These are phyloP conservation scores for Aquanectria penicillioides DNA, from an alignment of 2,329 filamentous ascomycete genomes.

Conservation along the genomic window DNA sequence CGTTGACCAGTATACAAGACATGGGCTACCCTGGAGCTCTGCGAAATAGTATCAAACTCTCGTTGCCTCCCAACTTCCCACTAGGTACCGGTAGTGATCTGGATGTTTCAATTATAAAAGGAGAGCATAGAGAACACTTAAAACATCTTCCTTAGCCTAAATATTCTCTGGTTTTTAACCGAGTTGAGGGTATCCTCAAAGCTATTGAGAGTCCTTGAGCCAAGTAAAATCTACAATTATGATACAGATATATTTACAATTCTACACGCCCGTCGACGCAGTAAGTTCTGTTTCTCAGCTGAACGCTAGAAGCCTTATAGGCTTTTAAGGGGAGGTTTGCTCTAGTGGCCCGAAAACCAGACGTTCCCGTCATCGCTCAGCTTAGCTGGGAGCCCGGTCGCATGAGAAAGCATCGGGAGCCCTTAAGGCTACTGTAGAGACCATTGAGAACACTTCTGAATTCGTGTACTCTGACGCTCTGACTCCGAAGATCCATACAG, in stretches of 20 bases:
- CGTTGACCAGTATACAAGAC: no score
- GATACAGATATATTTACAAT: conserved; percentile 30
- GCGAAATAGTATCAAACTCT: no score
- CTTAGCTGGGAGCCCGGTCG: conserved; percentile 87
- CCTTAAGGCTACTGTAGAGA: conserved; percentile 82
- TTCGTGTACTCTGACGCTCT: conserved; percentile 72
- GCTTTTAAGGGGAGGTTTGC: background rate
- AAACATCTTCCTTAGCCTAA: background rate
- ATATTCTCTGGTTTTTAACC: background rate
- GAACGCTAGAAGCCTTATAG: background rate
- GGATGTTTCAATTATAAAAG: conserved; percentile 13
- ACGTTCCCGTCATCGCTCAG: conserved; percentile 80
- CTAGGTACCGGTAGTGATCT: conserved; percentile 14
- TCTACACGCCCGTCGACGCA: conserved; percentile 39
- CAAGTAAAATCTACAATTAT: conserved; percentile 1
- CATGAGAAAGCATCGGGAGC: conserved; percentile 79
- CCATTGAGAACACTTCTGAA: conserved; percentile 78
- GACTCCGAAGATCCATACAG: no score
- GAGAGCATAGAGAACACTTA: no score
- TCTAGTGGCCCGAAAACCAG: conserved; percentile 55
- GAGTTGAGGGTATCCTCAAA: conserved; percentile 5
- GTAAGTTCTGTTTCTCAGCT: conserved; percentile 28
- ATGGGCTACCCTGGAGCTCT: background rate
- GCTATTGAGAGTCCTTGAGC: no score
- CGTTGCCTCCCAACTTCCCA: conserved; percentile 12